These are phyloP conservation scores for Polyplosphaeria fusca DNA, from an alignment of 495 filamentous ascomycete species.

Conservation along the genomic window DNA sequence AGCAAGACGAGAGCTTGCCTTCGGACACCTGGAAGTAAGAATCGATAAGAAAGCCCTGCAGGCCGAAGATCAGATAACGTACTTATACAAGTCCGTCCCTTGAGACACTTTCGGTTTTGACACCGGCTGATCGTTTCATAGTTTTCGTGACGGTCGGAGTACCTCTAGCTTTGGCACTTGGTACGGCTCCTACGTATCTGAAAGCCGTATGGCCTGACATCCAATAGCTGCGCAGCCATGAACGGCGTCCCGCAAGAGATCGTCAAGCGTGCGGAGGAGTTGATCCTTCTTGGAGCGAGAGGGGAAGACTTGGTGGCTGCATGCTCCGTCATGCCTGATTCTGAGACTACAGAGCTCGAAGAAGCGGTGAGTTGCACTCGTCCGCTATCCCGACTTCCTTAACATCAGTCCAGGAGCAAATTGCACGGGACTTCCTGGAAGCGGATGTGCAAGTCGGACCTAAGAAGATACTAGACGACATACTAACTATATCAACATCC, in stretches of 20 bases:
- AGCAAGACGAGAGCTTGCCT: conserved; percentile 56
- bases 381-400: neutral
- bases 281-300: conserved; percentile 64
- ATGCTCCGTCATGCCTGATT: conserved; percentile 60
- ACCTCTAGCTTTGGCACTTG: conserved; percentile 79
- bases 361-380: conserved; percentile 51
- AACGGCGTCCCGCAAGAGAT: conserved; percentile 74
- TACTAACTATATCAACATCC: conserved; percentile 24
- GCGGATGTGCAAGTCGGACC: conserved; percentile 17
- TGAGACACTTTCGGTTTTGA: neutral
- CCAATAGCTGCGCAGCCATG: conserved; percentile 66
- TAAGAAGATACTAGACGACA: conserved; percentile 10
- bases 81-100: conserved; percentile 66
- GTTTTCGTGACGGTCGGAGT: conserved; percentile 63
- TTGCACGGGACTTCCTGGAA: conserved; percentile 32
- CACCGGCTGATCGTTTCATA: conserved; percentile 2
- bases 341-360: conserved; percentile 59
- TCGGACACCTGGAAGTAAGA: conserved; percentile 86
- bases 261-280: conserved; percentile 70
- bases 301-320: conserved; percentile 73
- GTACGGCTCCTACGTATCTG: conserved; percentile 37
- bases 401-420: conserved; percentile 27
- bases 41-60: conserved; percentile 59
- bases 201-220: neutral
- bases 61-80: conserved; percentile 74